These are phyloP conservation scores for Mucor piriformis DNA, from an alignment of 371 early-diverging fungal genomes.

Conservation along the genomic window DNA sequence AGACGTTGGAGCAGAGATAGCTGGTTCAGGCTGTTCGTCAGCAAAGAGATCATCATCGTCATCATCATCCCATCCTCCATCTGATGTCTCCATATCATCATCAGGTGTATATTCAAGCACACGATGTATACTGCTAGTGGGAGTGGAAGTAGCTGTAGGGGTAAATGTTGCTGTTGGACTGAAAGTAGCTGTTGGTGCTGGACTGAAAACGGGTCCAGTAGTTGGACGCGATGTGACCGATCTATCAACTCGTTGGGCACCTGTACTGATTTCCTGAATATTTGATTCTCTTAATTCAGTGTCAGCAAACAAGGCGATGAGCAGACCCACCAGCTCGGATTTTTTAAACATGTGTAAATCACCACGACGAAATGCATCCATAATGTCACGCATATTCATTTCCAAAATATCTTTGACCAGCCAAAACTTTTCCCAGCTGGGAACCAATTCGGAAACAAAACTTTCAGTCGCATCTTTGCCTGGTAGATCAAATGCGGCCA, in stretches of 20 bases:
- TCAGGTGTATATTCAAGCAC: conserved; percentile 16
- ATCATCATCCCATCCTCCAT: conserved; percentile 11
- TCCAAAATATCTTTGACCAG: conserved; percentile 67
- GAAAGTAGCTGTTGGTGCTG: not conserved
- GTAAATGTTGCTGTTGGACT: not conserved
- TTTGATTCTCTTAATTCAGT: conserved; percentile 64
- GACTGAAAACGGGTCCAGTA: not conserved
- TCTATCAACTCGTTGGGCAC: not conserved
- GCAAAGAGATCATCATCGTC: conserved; percentile 8
- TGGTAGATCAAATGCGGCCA: conserved; percentile 53
- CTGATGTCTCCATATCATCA: conserved; percentile 6
- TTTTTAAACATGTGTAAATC: conserved; percentile 61
- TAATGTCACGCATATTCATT: conserved; percentile 71
- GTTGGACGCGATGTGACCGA: not conserved
- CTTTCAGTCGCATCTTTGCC: conserved; percentile 41
- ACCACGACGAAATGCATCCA: conserved; percentile 60
- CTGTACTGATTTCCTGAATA: conserved; percentile 62
- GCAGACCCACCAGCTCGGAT: conserved; percentile 56
- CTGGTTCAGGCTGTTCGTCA: not conserved
- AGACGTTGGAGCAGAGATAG: not conserved
- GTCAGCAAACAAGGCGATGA: conserved; percentile 75
- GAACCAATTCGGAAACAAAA: conserved; percentile 41
- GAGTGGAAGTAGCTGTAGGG: too few relatives aligned
- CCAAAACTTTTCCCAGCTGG: conserved; percentile 63
- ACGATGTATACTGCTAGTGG: not conserved